Percentiles rank a stretch among this genome's conserved stretches.
Conservation (phyloP, 441 rosid species). For the Cnidoscolus chayamansa region DNA sequence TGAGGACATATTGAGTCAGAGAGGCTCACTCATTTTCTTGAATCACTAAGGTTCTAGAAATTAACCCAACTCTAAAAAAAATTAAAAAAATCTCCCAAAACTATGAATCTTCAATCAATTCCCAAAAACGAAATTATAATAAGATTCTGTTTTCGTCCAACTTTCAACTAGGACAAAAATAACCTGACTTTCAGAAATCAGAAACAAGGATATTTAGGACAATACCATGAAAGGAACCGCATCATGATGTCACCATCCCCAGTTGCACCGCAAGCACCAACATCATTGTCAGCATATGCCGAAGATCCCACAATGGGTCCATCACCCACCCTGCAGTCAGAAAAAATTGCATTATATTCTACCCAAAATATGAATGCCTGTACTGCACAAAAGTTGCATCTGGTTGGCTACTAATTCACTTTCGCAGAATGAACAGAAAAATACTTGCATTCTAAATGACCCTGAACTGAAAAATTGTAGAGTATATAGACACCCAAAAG, state of each 20-base stretch:
- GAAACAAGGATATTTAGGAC: slow-evolving; percentile 3
- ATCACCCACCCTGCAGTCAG: slow-evolving; percentile 69
- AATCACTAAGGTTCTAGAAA: neutral
- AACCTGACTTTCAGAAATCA: neutral
- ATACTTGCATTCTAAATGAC: neutral
- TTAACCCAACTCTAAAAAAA: neutral
- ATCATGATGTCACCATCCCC: slow-evolving; percentile 96
- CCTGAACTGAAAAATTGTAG: neutral
- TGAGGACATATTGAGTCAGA: neutral
- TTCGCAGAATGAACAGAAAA: neutral
- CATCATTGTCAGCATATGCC: slow-evolving; percentile 74
- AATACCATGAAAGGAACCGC: slow-evolving; percentile 95
- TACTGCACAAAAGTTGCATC: neutral
- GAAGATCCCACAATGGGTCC: slow-evolving; percentile 91
- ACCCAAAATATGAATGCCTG: neutral
- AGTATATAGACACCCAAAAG: neutral
- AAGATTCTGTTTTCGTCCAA: neutral
- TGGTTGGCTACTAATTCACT: neutral
- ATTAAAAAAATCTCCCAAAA: neutral
- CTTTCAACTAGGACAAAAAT: neutral
- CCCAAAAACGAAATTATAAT: neutral
- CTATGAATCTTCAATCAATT: neutral
- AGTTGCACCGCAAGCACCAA: slow-evolving; percentile 96
- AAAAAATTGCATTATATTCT: slow-evolving; percentile 14
- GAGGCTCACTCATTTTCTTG: neutral